phyloP scores from a whole-genome alignment of 2,329 filamentous ascomycete species.

The Stachybotrys echinatus region DNA sequence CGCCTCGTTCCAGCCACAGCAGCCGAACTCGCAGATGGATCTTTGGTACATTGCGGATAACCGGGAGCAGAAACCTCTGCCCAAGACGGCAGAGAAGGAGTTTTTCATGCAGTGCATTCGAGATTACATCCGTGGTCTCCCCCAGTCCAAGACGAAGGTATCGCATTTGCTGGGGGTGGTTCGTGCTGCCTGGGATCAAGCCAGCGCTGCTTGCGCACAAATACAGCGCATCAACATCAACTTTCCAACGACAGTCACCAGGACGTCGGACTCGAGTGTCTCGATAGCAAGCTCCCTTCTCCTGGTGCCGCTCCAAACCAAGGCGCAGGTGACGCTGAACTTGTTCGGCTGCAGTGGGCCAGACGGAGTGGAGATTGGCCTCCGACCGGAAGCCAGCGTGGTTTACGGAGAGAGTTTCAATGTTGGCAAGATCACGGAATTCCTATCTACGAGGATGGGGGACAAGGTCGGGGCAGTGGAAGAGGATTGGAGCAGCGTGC shows the following conservation, averaged over 20 bases:
- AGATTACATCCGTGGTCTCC: slow-evolving; percentile 58
- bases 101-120: slow-evolving; percentile 72
- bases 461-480: slow-evolving; percentile 26
- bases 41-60: slow-evolving; percentile 63
- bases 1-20: slow-evolving; percentile 47
- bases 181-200: slow-evolving; percentile 60
- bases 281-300: slow-evolving; percentile 57
- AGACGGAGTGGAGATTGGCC: slow-evolving; percentile 48
- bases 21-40: slow-evolving; percentile 54
- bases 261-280: slow-evolving; percentile 60
- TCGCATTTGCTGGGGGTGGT: slow-evolving; percentile 55
- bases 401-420: slow-evolving; percentile 78
- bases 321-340: slow-evolving; percentile 58
- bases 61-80: slow-evolving; percentile 45
- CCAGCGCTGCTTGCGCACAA: slow-evolving; percentile 52
- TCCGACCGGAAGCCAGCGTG: slow-evolving; percentile 53
- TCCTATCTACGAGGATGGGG: slow-evolving; percentile 51
- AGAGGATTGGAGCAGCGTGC: slow-evolving; percentile 47
- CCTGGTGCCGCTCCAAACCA: slow-evolving; percentile 60
- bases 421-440: slow-evolving; percentile 68
- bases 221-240: slow-evolving; percentile 57
- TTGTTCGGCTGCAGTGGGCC: slow-evolving; percentile 41
- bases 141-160: slow-evolving; percentile 52
- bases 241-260: slow-evolving; percentile 59
- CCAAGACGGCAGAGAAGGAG: slow-evolving; percentile 60